A percentile compares a stretch with the other conserved stretches of the same genome.
Evolutionary conservation across 73 alveolate species (phyloP).

Genomic region (Blepharisma stoltei): DNA sequence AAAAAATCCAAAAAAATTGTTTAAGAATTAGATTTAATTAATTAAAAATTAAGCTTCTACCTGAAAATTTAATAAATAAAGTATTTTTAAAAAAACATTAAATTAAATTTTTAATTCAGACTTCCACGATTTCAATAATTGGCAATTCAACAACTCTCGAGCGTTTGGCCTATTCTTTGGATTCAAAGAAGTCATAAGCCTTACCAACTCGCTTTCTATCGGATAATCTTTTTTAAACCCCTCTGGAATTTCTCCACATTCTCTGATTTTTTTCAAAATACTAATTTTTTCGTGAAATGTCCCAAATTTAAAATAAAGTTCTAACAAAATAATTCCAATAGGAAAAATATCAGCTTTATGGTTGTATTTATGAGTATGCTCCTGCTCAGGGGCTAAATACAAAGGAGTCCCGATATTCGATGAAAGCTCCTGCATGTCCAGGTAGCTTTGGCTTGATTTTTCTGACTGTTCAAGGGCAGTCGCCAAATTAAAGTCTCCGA

Average conservation of each 20-base stretch:
- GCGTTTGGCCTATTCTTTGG: slow-evolving; percentile 56
- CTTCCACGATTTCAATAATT: slow-evolving; percentile 29
- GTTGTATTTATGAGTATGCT: slow-evolving; percentile 52
- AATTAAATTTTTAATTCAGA: neutral
- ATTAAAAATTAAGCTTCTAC: too few relatives aligned
- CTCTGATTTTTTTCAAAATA: slow-evolving; percentile 52
- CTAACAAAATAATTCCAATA: slow-evolving; percentile 76
- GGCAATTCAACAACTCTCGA: slow-evolving; percentile 31
- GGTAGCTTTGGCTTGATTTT: neutral
- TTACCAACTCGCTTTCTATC: slow-evolving; percentile 34
- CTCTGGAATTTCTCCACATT: slow-evolving; percentile 34
- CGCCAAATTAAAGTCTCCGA: slow-evolving; percentile 90
- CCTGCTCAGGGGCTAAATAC: slow-evolving; percentile 78
- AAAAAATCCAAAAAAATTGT: too few relatives aligned
- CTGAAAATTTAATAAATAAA: too few relatives aligned
- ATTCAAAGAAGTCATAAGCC: slow-evolving; percentile 23
- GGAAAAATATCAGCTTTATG: slow-evolving; percentile 89
- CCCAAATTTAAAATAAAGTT: slow-evolving; percentile 63
- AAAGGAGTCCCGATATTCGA: slow-evolving; percentile 70
- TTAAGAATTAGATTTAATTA: too few relatives aligned
- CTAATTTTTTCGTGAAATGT: slow-evolving; percentile 68
- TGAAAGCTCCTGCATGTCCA: slow-evolving; percentile 18
- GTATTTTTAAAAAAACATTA: neutral
- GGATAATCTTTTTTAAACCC: slow-evolving; percentile 31
- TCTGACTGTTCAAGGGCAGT: neutral